A percentile compares a stretch with the other conserved stretches of the same genome.
phyloP scores from a whole-genome alignment of 2,329 filamentous ascomycete genomes.

The Diaporthe amygdali region DNA sequence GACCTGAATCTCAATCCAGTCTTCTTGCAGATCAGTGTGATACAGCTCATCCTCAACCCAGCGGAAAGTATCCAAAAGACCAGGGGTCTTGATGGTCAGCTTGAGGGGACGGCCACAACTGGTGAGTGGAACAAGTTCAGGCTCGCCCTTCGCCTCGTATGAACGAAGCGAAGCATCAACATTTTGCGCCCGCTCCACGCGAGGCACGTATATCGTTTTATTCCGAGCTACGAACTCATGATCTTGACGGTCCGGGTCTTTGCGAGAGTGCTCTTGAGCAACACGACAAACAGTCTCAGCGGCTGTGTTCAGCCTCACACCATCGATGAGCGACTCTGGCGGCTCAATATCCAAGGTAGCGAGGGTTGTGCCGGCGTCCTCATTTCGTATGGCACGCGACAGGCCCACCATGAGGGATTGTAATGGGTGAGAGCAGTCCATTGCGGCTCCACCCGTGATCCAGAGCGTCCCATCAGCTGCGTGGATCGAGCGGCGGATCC shows the following conservation, averaged over 20 bases:
- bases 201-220: neutral
- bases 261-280: neutral
- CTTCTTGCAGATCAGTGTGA: neutral
- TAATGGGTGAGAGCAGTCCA: conserved; percentile 22
- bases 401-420: neutral
- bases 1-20: conserved; percentile 29
- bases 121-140: neutral
- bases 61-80: neutral
- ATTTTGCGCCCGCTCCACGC: neutral
- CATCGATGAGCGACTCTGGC: neutral
- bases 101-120: neutral
- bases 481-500: neutral
- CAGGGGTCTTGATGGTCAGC: neutral
- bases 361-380: neutral
- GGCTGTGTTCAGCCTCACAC: neutral
- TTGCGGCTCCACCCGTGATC: conserved; percentile 23
- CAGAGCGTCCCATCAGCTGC: conserved; percentile 23
- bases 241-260: neutral
- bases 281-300: neutral
- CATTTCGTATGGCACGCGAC: neutral
- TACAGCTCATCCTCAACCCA: conserved; percentile 9
- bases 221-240: neutral
- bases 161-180: neutral
- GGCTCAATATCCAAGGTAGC: conserved; percentile 1
- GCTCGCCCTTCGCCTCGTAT: neutral